phyloP scores from a whole-genome alignment of 805 yeast genomes.

The Spathaspora sp. region DNA sequence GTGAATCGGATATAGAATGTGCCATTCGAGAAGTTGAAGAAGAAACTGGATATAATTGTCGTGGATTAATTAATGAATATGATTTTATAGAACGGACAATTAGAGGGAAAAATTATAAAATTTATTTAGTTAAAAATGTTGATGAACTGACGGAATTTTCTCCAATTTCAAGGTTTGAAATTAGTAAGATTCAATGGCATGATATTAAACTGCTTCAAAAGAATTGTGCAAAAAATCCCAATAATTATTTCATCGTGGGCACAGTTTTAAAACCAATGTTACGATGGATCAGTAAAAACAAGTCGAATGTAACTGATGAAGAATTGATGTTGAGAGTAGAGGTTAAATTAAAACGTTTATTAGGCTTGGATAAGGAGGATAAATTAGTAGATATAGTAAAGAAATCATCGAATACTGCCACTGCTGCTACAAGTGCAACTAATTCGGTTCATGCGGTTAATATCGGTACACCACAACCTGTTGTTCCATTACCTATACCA shows the following conservation, averaged over 20 bases:
- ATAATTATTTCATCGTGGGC: slow-evolving; percentile 42
- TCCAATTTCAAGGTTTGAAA: slow-evolving; percentile 87
- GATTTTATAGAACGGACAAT: slow-evolving; percentile 80
- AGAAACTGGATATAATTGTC: slow-evolving; percentile 88
- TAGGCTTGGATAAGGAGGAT: slow-evolving; percentile 55
- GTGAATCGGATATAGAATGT: slow-evolving; percentile 83
- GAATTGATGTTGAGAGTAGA: slow-evolving; percentile 64
- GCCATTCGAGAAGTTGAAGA: slow-evolving; percentile 90
- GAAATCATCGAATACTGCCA: background rate
- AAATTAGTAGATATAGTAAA: slow-evolving; percentile 54
- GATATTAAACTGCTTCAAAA: slow-evolving; percentile 45
- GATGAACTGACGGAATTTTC: slow-evolving; percentile 72
- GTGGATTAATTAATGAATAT: slow-evolving; percentile 60
- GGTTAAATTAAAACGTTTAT: slow-evolving; percentile 54
- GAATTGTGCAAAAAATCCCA: slow-evolving; percentile 37
- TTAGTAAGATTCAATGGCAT: slow-evolving; percentile 77
- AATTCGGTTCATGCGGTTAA: background rate
- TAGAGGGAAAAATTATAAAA: slow-evolving; percentile 79
- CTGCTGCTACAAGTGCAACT: background rate
- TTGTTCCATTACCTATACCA: slow-evolving; percentile 3
- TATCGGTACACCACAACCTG: background rate
- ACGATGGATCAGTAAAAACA: slow-evolving; percentile 54
- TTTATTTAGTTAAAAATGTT: slow-evolving; percentile 71
- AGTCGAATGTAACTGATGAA: slow-evolving; percentile 47
- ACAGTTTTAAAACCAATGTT: slow-evolving; percentile 49